Base-by-base conservation (phyloP, 2,329 filamentous ascomycete genomes). In the Arachnopeziza araneosa region DNA sequence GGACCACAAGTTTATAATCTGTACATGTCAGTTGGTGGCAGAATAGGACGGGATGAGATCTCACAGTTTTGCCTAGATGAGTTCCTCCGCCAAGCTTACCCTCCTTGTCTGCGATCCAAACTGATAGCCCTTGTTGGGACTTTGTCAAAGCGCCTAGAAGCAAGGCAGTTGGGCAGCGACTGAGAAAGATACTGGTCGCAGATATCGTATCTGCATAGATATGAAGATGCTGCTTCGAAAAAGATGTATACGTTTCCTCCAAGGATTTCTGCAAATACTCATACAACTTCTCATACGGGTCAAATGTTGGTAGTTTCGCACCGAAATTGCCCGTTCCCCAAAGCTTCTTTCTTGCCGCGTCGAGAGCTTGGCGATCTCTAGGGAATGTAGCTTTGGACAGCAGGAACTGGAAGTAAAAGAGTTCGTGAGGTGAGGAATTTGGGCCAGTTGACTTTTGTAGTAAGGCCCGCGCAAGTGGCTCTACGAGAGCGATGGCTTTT, bases 231-330 rank as follows among this genome's bases (percentile, higher is more conserved):
- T 71, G 68, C 8, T 74, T 71, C 2, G 74, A 66, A n/a, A 79
- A 73, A 1, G 75, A 71, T 0, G 73, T 63, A 10, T 76, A 96
- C 0, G 82, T 75, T 2, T 73, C 73, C 10, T 74, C 72, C 51
- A 93, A 75, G 0, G 83, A 75, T 17, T 76, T 72, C 58, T 78
- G 79, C 52, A 84, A 75, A 17, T 88, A 79, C 51, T 79, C 80
- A 68, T 92, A 89, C 0, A 96, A 73, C 57, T 83, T 77, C 57
- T 86, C 81, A 64, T 87, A 90, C 0, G 87, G 84, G 67, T 92
- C 83, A 61, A 78, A 81, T 76, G 69, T 60, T 49, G 76, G 64
- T 1, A 74, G 73, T 56, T 77, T 76, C 2, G 74, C 69, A 1
- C 76, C 76, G 0, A 74, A 72, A 44, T 73, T 73, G 0, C 73